Conservation (phyloP, 225 moss, liverwort and hornwort genomes). For the Polytrichum formosum region DNA sequence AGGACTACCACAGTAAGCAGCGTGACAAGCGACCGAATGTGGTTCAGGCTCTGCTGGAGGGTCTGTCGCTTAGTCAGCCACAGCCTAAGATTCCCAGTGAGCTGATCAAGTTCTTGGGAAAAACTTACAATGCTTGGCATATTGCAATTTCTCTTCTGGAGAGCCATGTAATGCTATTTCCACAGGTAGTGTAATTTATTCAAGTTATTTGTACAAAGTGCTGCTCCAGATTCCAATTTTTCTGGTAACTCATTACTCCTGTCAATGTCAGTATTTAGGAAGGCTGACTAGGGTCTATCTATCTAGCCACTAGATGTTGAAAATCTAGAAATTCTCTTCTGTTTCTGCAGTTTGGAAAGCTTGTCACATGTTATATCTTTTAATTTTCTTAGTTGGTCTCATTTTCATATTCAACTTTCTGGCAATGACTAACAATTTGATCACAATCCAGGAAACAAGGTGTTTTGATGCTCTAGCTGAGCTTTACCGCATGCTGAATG, state of each 20-base stretch:
- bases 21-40: slow-evolving; percentile 97
- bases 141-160: slow-evolving; percentile 96
- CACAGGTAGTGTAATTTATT: slow-evolving; percentile 36
- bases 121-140: slow-evolving; percentile 99
- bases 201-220: background rate
- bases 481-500: slow-evolving; percentile 92
- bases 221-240: too few relatives aligned
- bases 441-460: slow-evolving; percentile 66
- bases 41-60: slow-evolving; percentile 95
- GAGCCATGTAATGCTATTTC: slow-evolving; percentile 98
- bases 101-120: slow-evolving; percentile 95
- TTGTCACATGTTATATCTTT: background rate
- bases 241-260: too few relatives aligned
- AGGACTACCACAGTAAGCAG: slow-evolving; percentile 96
- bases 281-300: too few relatives aligned
- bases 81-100: slow-evolving; percentile 99
- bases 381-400: too few relatives aligned
- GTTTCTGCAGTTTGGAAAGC: too few relatives aligned
- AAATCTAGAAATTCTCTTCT: too few relatives aligned
- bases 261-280: too few relatives aligned
- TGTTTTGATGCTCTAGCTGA: slow-evolving; percentile 99
- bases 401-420: too few relatives aligned
- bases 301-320: too few relatives aligned
- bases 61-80: slow-evolving; percentile 94
- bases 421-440: too few relatives aligned